Base-by-base conservation (phyloP, 345 rosid genomes). In the Citrus glauca region DNA sequence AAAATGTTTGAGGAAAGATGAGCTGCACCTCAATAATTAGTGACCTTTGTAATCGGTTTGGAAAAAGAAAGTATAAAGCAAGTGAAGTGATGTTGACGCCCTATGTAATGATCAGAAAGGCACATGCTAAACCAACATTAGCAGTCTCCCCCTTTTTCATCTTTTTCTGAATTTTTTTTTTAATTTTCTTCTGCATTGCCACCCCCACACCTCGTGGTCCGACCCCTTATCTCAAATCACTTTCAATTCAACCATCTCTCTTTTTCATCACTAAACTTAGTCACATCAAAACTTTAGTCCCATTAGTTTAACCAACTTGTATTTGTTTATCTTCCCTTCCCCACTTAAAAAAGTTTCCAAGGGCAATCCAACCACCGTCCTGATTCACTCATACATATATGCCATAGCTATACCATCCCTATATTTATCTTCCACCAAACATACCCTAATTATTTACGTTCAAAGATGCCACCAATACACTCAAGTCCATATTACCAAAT, bases 401-500 rank as follows among this genome's bases (percentile, higher is more conserved):
- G 50, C 17, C 50, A 45, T 45, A 45, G 4, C 84, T 80, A 9
- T 73, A 56, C 66, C 11, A 22, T 80, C 63, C 61, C 53, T 84
- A 79, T 82, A 79, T 81, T 68, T 80, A 72, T 69, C 79, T 28
- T 66, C 20, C 45, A 24, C 48, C 56, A 55, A 19, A 71, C 42
- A 67, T 45, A 63, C 37, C 19, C 45, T 4, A 25, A 48, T 32
- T 28, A 50, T 63, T 30, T 20, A 65, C 67, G 20, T 65, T 63
- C 30, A 22, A 84, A 13, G 67, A 91, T 90, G 92, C 94, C 91
- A 64, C 86, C 98, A 0, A 90, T 93, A 19, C 94, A 93, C 80
- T 91, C 96, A 30, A 95, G 94, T 82, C 95, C 95, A 2, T 88
- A 72, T 81, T 88, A 81, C 83, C 92, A 86, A 40, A 92, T 89